These are phyloP conservation scores for Capsicum pubescens DNA, from an alignment of 257 asterid genomes.

Conservation along the genomic window DNA sequence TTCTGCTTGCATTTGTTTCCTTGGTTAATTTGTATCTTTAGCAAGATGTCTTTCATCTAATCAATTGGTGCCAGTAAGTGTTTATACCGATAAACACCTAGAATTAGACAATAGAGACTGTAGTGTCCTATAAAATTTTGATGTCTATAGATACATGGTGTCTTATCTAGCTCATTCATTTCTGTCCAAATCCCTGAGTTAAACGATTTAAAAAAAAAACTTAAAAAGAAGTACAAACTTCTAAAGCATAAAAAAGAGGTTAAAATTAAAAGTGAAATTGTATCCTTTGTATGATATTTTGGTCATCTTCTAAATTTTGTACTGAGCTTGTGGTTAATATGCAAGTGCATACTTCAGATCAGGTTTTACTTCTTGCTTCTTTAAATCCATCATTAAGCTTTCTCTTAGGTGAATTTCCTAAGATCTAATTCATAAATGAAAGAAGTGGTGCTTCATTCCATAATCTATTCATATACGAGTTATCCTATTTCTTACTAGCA, in stretches of 20 bases:
- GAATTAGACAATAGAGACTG: background rate
- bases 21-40: background rate
- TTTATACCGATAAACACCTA: background rate
- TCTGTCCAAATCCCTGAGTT: background rate
- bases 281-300: background rate
- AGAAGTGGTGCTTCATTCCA: background rate
- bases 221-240: background rate
- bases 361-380: background rate
- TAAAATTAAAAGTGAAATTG: background rate
- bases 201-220: background rate
- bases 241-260: background rate
- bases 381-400: background rate
- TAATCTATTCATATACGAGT: background rate
- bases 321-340: background rate
- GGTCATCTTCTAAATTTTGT: background rate
- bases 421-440: background rate
- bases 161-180: background rate
- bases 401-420: constrained; percentile 6
- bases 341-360: background rate
- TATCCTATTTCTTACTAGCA: background rate
- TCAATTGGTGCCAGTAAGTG: background rate
- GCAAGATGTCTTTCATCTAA: background rate
- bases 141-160: background rate
- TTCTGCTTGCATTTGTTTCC: constrained; percentile 23
- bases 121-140: too few species aligned